Evolutionary conservation across 148 eudicot genomes (phyloP), one percentile per base, ranked within the genome.

Genomic region (Arctostaphylos glauca): DNA sequence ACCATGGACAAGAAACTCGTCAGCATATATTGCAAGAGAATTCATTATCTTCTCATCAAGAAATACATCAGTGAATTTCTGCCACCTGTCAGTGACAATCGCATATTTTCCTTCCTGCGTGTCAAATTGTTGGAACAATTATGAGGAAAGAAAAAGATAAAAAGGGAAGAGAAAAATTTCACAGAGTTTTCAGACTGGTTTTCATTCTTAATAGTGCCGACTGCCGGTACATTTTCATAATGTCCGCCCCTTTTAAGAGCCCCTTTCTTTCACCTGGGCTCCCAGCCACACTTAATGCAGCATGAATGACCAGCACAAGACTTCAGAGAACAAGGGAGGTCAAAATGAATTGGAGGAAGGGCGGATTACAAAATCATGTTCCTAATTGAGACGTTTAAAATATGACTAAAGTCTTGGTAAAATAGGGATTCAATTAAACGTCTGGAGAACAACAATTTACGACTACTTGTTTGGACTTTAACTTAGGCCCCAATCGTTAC

Each of bases 61-160:
- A 89, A 81, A 91, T 59, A 96, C 96, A 80, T 96, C 92, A 55
- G 84, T 94, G 81, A 96, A 96, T 89, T 94, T 94, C 92, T 96
- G 99, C 99, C 99, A 96, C 87, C 99, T 90, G 80, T 96, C 99
- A 16, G 99, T 96, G 41, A 96, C 99, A 82, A 96, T 91, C 43
- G 93, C 94, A 87, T 96, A 96, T 85, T 82, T 89, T 78, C 92
- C 98, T 5, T 92, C 94, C 99, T 96, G 91, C 83, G 88, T 49
- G 79, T 84, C 44, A 53, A 44, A 9, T 5, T 62, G 31, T 75
- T 53, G 47, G 15, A 66, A 82, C 2, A 82, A 60, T 60, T 60
- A 62, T 10, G 25, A 73, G 84, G 18, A 49, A 18, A 15, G 49
- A 78, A 46, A 25, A 41, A 52, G 44, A 41, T 44, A 41, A 9